These are phyloP conservation scores for Geotrichum siamense DNA, from an alignment of 1,139 yeast species.

Conservation along the genomic window DNA sequence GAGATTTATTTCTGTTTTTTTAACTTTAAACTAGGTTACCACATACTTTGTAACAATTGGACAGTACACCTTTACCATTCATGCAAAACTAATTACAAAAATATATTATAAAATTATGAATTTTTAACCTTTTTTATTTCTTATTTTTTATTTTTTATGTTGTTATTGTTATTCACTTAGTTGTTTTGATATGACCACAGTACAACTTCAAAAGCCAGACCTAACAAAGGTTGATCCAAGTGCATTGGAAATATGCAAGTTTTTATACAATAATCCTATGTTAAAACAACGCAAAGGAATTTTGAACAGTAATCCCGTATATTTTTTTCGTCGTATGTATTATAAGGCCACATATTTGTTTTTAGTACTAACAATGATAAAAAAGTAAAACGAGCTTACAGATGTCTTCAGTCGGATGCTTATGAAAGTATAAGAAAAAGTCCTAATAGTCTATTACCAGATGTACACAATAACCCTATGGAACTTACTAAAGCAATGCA, in stretches of 20 bases:
- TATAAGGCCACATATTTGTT: background rate
- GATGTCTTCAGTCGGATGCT: conserved; percentile 70
- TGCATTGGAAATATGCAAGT: conserved; percentile 61
- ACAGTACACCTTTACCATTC: too few relatives aligned
- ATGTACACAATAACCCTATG: conserved; percentile 44
- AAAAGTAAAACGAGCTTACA: conserved; percentile 58
- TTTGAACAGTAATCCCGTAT: conserved; percentile 58
- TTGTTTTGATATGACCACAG: conserved; percentile 20
- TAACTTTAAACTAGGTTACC: too few relatives aligned
- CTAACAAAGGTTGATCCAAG: conserved; percentile 33
- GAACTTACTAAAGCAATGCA: conserved; percentile 56
- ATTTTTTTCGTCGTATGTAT: conserved; percentile 61
- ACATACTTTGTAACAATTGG: too few relatives aligned
- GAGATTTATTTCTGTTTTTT: too few relatives aligned
- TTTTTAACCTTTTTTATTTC: background rate
- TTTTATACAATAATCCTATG: conserved; percentile 53
- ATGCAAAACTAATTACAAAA: too few relatives aligned
- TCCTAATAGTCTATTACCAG: conserved; percentile 52
- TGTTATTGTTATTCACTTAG: background rate
- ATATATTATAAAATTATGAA: background rate
- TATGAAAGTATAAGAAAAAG: conserved; percentile 52
- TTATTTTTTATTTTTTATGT: background rate
- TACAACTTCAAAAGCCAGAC: conserved; percentile 32
- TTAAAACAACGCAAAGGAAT: conserved; percentile 79
- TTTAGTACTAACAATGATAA: background rate